Conservation (phyloP, 2,329 filamentous ascomycete genomes). For the Fusarium duplospermum region DNA sequence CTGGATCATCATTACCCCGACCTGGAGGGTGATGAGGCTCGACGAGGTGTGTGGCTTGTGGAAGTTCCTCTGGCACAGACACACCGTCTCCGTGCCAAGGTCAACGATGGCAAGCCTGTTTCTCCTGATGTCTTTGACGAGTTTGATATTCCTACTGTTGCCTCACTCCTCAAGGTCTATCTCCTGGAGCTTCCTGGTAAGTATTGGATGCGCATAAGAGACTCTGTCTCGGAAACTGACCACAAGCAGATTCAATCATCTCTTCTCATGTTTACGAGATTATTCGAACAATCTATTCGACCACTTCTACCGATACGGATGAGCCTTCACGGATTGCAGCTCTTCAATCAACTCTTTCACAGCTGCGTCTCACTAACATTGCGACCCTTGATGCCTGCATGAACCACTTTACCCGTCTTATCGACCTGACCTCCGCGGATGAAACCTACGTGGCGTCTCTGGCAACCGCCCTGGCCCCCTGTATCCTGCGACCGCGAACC, state of each 20-base stretch:
- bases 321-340: constrained; percentile 87
- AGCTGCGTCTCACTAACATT: constrained; percentile 95
- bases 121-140: constrained; percentile 81
- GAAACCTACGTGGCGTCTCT: constrained; percentile 84
- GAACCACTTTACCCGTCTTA: constrained; percentile 96
- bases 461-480: constrained; percentile 81
- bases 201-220: constrained; percentile 45
- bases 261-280: constrained; percentile 99
- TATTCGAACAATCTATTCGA: constrained; percentile 94
- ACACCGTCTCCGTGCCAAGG: constrained; percentile 82
- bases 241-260: constrained; percentile 84
- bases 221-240: constrained; percentile 40
- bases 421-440: constrained; percentile 95
- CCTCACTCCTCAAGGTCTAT: constrained; percentile 92
- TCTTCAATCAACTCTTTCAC: constrained; percentile 93
- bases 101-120: constrained; percentile 90
- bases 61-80: constrained; percentile 89
- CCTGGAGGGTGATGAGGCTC: constrained; percentile 93
- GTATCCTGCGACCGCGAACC: constrained; percentile 85
- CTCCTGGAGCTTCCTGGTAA: constrained; percentile 92
- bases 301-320: constrained; percentile 78
- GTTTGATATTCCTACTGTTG: constrained; percentile 94
- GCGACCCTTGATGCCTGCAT: constrained; percentile 98
- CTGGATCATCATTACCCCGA: constrained; percentile 97
- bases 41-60: constrained; percentile 92